Percentiles rank a stretch among this genome's conserved stretches.
Evolutionary conservation across 2,329 filamentous ascomycete species (phyloP).

Genomic region (Colletotrichum theobromicola): DNA sequence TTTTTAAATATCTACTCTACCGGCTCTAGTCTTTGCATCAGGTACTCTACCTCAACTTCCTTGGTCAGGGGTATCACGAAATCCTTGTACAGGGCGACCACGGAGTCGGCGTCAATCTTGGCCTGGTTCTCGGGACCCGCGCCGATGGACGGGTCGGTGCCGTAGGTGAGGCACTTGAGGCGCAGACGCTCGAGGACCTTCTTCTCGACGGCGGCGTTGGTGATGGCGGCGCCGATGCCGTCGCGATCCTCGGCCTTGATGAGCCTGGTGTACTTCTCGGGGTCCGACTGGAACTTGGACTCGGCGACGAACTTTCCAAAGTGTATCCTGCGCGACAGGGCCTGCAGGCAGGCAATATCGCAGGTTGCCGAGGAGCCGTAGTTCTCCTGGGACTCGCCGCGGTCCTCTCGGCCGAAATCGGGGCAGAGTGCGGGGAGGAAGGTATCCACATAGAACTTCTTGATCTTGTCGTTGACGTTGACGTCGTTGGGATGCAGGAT

Average conservation of each 20-base stretch:
- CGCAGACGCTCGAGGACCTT: slow-evolving; percentile 87
- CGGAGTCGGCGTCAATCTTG: slow-evolving; percentile 93
- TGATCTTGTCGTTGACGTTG: slow-evolving; percentile 88
- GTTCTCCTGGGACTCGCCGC: slow-evolving; percentile 88
- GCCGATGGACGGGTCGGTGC: slow-evolving; percentile 79
- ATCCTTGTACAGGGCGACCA: slow-evolving; percentile 88
- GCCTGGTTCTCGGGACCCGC: slow-evolving; percentile 58
- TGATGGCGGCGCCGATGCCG: slow-evolving; percentile 89
- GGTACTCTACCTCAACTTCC: slow-evolving; percentile 95
- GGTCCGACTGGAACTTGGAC: slow-evolving; percentile 87
- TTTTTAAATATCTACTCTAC: slow-evolving; percentile 6
- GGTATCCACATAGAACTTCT: slow-evolving; percentile 79
- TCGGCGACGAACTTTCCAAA: slow-evolving; percentile 99
- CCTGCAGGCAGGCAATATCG: slow-evolving; percentile 89
- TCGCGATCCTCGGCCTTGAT: slow-evolving; percentile 82
- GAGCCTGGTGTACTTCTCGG: slow-evolving; percentile 78
- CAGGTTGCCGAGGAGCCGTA: slow-evolving; percentile 92
- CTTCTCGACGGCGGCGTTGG: slow-evolving; percentile 83
- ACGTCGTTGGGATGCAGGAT: slow-evolving; percentile 90
- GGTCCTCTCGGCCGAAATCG: slow-evolving; percentile 77
- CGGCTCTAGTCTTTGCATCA: slow-evolving; percentile 84
- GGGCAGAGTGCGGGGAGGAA: slow-evolving; percentile 86
- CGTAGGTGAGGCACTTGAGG: slow-evolving; percentile 92
- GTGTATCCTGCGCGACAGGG: slow-evolving; percentile 88
- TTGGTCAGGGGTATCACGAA: slow-evolving; percentile 98